Evolutionary conservation across 169 alveolate species (phyloP), one percentile per base, ranked within the genome.

Genomic region (Plasmodium billcollinsi): DNA sequence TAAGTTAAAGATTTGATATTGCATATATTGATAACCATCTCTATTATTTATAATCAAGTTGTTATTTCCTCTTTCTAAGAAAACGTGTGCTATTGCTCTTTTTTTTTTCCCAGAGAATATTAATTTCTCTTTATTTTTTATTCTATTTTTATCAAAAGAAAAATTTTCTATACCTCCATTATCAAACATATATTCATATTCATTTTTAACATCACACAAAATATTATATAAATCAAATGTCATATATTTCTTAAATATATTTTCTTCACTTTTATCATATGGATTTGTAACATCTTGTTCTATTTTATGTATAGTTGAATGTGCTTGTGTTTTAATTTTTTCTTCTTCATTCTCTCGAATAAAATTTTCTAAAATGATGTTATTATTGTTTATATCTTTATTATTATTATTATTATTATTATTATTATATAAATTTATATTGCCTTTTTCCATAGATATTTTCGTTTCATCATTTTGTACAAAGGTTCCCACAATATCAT

Each of bases 11-110:
- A 90, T 88, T 71, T 90, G 88, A 75, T 94, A 94, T 59, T 85
- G 92, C 29, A 92, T 86, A 80, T 94, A 94, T 65, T 94, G 96
- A 92, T 94, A 94, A 2, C 96, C 96, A 63, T 94, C 96, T 52
- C 95, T 62, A 72, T 92, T 90, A 69, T 94, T 94, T 62, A 94
- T 94, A 65, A 92, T 92, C 45, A 94, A 88, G 66, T 94, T 88
- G 18, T 95, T 95, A 76, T 92, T 94, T 15, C 96, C 96, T n/a
- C 93, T 94, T 70, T 94, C 94, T 70, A 94, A 89, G 73, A 92
- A 94, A n/a, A 94, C 96, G 56, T 63, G 71, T 18, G 96, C 95
- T 15, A 89, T 54, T 12, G 93, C 93, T 70, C 85, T 73, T 56
- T 73, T 73, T 54, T 73, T 62, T 14, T 76, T 76, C 18, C 89